These are phyloP conservation scores for Aspergillus sp. DNA, from an alignment of 2,329 filamentous ascomycete species.

Conservation along the genomic window DNA sequence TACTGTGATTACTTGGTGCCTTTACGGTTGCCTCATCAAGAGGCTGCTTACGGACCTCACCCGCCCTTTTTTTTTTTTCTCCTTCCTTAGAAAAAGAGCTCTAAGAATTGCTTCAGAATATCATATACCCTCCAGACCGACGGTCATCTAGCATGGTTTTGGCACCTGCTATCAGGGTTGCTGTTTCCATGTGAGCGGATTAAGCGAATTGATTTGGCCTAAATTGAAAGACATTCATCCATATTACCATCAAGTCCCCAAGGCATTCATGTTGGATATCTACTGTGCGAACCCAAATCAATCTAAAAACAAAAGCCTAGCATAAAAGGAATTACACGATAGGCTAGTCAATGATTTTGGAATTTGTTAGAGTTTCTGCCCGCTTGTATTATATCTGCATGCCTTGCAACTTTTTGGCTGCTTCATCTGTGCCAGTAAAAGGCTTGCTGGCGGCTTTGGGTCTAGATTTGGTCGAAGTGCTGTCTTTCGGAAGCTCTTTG, in stretches of 20 bases:
- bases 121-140: not conserved
- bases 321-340: too few relatives aligned
- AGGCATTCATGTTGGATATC: not conserved
- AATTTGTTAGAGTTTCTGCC: not conserved
- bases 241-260: not conserved
- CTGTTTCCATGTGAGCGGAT: not conserved
- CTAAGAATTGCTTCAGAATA: not conserved
- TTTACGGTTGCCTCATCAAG: too few relatives aligned
- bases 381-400: constrained; percentile 37
- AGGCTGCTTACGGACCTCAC: too few relatives aligned
- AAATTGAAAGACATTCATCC: not conserved
- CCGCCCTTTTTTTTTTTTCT: too few relatives aligned
- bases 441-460: constrained; percentile 33
- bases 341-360: too few relatives aligned
- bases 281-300: not conserved
- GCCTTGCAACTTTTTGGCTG: constrained; percentile 42
- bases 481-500: constrained; percentile 80
- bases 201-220: not conserved
- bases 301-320: too few relatives aligned
- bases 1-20: too few relatives aligned
- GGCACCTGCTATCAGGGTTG: not conserved
- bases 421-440: constrained; percentile 30
- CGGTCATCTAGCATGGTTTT: not conserved
- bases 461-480: constrained; percentile 60
- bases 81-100: not conserved